Evolutionary conservation across 495 filamentous ascomycete species (phyloP).

Genomic region (Acidomyces sp.): DNA sequence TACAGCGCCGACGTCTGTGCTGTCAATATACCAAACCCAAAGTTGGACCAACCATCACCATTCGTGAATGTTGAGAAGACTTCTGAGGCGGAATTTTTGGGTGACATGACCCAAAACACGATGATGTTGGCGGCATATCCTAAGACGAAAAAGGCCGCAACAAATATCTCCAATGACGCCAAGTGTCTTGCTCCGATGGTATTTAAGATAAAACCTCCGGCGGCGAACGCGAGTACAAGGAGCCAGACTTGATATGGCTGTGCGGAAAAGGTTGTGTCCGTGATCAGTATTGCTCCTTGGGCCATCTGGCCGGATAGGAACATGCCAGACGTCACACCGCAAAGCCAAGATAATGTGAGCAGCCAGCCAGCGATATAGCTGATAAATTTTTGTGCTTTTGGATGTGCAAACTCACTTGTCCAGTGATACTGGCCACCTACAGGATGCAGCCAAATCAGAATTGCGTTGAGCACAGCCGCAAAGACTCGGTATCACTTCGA

Average conservation of each 20-base stretch:
- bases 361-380: slow-evolving; percentile 32
- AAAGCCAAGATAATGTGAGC: slow-evolving; percentile 5
- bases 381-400: slow-evolving; percentile 31
- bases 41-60: slow-evolving; percentile 6
- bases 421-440: slow-evolving; percentile 8
- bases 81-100: slow-evolving; percentile 1
- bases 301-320: slow-evolving; percentile 24
- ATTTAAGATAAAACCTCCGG: slow-evolving; percentile 25
- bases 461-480: not conserved
- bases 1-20: slow-evolving; percentile 4
- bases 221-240: slow-evolving; percentile 21
- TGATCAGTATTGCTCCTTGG: slow-evolving; percentile 32
- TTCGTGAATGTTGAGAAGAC: slow-evolving; percentile 8
- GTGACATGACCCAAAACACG: not conserved
- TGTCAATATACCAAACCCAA: slow-evolving; percentile 3
- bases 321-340: slow-evolving; percentile 26
- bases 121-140: not conserved
- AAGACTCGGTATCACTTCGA: no score
- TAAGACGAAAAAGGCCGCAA: slow-evolving; percentile 14
- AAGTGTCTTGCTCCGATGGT: slow-evolving; percentile 16
- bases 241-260: slow-evolving; percentile 35
- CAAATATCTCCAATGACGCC: slow-evolving; percentile 21
- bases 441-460: not conserved
- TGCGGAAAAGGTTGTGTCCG: slow-evolving; percentile 28
- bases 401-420: slow-evolving; percentile 34